Base-by-base conservation (phyloP, 31 red algal species). In the Porphyra umbilicalis region DNA sequence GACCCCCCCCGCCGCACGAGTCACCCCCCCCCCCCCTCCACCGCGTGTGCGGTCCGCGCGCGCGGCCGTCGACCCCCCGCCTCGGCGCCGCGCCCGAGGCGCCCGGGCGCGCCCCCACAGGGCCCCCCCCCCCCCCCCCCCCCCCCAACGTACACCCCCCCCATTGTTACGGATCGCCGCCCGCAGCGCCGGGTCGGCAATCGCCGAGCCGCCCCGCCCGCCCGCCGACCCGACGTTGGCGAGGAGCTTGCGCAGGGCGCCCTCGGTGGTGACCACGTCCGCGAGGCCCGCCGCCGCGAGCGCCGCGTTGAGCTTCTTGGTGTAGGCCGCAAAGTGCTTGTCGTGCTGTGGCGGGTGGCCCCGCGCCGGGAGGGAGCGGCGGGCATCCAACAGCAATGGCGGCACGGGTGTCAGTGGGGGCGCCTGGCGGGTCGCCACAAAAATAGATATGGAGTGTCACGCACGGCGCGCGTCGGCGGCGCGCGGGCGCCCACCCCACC, bases 321-420 rank as follows among this genome's bases (percentile, higher is more conserved):
- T 81, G 74, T 90, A 90, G 33, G 57, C 75, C 76, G 77, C 84
- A 82, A 83, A 82, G 35, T 90, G 88, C 85, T 87, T 90, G 79
- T 87, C 88, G 35, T 90, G 88, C 79, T 90, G 88, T 25, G 57
- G 57, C 6, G 2, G 57, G 25, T n/a, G n/a, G n/a, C n/a, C n/a
- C n/a, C n/a, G n/a, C n/a, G n/a, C n/a, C n/a, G n/a, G n/a, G n/a
- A n/a, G n/a, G n/a, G n/a, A n/a, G n/a, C n/a, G n/a, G n/a, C n/a
- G n/a, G n/a, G n/a, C n/a, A n/a, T n/a, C n/a, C n/a, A n/a, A n/a
- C n/a, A n/a, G n/a, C n/a, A n/a, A n/a, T n/a, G n/a, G n/a, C n/a
- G n/a, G n/a, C n/a, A n/a, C n/a, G n/a, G n/a, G n/a, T n/a, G n/a
- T n/a, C n/a, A n/a, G n/a, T n/a, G n/a, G n/a, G n/a, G n/a, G n/a